A percentile compares a stretch with the other conserved stretches of the same genome.
Evolutionary conservation across 129 eudicot species (phyloP).

Genomic region (Cynara cardunculus): DNA sequence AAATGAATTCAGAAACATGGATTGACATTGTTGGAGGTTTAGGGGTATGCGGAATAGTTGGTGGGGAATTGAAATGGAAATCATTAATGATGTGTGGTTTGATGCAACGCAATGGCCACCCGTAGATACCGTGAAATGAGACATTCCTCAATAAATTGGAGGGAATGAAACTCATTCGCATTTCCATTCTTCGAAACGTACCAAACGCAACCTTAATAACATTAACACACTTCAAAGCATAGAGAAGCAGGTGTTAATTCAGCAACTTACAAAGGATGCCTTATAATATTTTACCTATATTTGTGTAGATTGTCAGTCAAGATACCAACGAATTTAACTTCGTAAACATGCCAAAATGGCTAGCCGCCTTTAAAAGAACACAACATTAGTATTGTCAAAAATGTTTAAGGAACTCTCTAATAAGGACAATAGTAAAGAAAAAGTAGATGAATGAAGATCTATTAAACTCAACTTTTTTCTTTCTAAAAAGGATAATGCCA

Average conservation of each 20-base stretch:
- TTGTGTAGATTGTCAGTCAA: too few relatives aligned
- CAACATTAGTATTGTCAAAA: not conserved
- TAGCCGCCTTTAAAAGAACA: not conserved
- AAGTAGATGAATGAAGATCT: not conserved
- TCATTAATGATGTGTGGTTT: not conserved
- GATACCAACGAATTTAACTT: not conserved
- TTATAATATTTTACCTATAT: too few relatives aligned
- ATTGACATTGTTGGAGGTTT: conserved; percentile 2
- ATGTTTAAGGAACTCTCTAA: too few relatives aligned
- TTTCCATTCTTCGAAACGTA: not conserved
- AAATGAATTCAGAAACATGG: not conserved
- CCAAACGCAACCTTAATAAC: not conserved
- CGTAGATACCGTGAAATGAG: not conserved
- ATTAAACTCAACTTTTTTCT: not conserved
- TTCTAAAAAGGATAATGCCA: not conserved
- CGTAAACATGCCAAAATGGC: not conserved
- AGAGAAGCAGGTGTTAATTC: too few relatives aligned
- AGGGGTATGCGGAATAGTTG: too few relatives aligned
- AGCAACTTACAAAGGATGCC: too few relatives aligned
- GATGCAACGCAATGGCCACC: not conserved
- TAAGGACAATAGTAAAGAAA: too few relatives aligned
- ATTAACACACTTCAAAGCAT: too few relatives aligned
- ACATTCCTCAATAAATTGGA: not conserved
- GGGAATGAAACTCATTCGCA: not conserved
- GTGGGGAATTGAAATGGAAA: not conserved